Percentiles rank a stretch among this genome's conserved stretches.
These are phyloP conservation scores for Tolypocladium tundrense DNA, from an alignment of 2,329 filamentous ascomycete species.

Conservation along the genomic window DNA sequence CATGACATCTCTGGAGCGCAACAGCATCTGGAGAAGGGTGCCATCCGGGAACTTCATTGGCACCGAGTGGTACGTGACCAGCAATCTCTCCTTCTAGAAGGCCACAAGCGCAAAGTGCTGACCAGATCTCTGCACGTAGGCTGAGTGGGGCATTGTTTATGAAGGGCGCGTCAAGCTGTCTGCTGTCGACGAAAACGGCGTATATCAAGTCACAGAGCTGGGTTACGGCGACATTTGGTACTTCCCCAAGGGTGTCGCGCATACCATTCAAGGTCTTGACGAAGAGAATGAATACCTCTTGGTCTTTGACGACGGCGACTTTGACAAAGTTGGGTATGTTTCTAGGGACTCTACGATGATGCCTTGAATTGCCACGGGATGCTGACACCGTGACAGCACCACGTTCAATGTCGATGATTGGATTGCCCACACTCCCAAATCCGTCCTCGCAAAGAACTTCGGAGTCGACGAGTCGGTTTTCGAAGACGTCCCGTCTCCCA, in stretches of 20 bases:
- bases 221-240: constrained; percentile 58
- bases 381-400: constrained; percentile 30
- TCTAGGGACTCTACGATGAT: too few relatives aligned
- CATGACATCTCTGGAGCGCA: constrained; percentile 59
- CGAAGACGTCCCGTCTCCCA: constrained; percentile 41
- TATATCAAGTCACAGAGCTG: constrained; percentile 43
- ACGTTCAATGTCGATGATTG: constrained; percentile 65
- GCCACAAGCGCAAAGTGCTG: too few relatives aligned
- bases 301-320: constrained; percentile 57
- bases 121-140: constrained; percentile 24
- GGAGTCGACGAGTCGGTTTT: constrained; percentile 51
- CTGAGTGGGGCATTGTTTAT: constrained; percentile 58
- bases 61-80: constrained; percentile 45
- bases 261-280: constrained; percentile 53
- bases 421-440: constrained; percentile 54
- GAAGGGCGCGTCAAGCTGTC: constrained; percentile 45
- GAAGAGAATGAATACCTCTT: constrained; percentile 60
- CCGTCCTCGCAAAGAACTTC: constrained; percentile 59
- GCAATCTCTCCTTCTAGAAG: too few relatives aligned
- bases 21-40: constrained; percentile 57
- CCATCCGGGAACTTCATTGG: constrained; percentile 58
- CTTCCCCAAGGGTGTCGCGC: constrained; percentile 55
- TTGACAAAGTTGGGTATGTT: constrained; percentile 48
- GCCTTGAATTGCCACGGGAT: too few relatives aligned
- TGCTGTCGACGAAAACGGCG: constrained; percentile 51